Evolutionary conservation across 768 basidiomycete genomes (phyloP).

Genomic region (Agaricus blazei): DNA sequence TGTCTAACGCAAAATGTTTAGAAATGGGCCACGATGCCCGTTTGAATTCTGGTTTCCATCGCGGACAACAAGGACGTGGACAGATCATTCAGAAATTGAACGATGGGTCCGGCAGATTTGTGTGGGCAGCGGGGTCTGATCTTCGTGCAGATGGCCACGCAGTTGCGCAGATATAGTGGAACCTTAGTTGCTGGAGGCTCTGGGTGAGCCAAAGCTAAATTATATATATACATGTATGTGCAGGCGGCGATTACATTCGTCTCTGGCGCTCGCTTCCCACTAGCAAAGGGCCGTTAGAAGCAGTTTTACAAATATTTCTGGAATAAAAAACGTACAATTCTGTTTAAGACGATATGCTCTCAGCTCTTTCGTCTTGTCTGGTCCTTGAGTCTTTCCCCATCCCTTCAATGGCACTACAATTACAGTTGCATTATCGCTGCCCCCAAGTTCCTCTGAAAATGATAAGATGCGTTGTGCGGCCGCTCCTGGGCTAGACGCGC

Average conservation of each 20-base stretch:
- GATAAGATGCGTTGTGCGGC: slow-evolving; percentile 82
- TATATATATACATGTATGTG: not conserved
- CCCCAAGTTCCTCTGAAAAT: slow-evolving; percentile 84
- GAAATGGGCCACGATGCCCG: slow-evolving; percentile 89
- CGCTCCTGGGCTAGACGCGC: slow-evolving; percentile 60
- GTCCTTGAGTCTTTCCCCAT: slow-evolving; percentile 80
- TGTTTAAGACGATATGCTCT: slow-evolving; percentile 73
- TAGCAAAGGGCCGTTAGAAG: slow-evolving; percentile 17
- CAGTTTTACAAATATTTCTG: not conserved
- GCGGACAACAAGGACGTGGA: slow-evolving; percentile 73
- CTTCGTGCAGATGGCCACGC: slow-evolving; percentile 86
- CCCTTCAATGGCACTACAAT: slow-evolving; percentile 90
- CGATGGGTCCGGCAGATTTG: slow-evolving; percentile 59
- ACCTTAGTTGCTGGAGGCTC: slow-evolving; percentile 11
- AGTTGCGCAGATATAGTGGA: slow-evolving; percentile 64
- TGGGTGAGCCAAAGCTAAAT: not conserved
- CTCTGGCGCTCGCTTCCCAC: slow-evolving; percentile 64
- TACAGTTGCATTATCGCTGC: slow-evolving; percentile 88
- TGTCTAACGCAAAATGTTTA: slow-evolving; percentile 22
- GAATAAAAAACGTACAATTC: slow-evolving; percentile 39
- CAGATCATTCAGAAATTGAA: slow-evolving; percentile 84
- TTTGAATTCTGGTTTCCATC: slow-evolving; percentile 49
- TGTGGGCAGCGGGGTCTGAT: slow-evolving; percentile 96
- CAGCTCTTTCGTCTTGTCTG: slow-evolving; percentile 77
- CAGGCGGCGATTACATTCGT: slow-evolving; percentile 43